Evolutionary conservation across 768 basidiomycete species (phyloP), one percentile per base, ranked within the genome.

Genomic region (Lactarius psammicola): DNA sequence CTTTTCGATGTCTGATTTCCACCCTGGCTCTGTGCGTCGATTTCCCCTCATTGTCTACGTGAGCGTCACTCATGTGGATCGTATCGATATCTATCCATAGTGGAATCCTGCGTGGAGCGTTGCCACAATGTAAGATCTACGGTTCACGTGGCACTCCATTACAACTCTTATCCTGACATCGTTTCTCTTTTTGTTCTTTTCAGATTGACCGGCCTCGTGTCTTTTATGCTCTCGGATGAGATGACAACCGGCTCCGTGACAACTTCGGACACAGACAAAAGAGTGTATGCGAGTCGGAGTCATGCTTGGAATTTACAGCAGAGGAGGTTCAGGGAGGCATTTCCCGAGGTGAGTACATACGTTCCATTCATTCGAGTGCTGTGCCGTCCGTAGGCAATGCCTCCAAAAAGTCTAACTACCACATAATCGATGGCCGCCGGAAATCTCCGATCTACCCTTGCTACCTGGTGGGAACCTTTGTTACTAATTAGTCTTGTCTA

Each of bases 31-130:
- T 15, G 92, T 93, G 71, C 75, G 90, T 84, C 5, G 11, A 40
- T 40, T 42, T 23, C 28, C 67, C 57, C 51, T 42, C 31, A 33
- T n/a, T 34, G 26, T 20, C 40, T 51, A 26, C 49, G 26, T 26
- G 23, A 36, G 18, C 38, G n/a, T 49, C 30, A 23, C 42, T 49
- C 40, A 63, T 26, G 5, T 56, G 57, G 58, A 60, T 42, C 66
- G n/a, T 30, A 38, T 57, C n/a, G 38, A 34, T 20, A 18, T 56
- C 13, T 38, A 13, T 34, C 55, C 17, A 17, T 66, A 94, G 90
- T 95, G 94, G 94, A 95, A 95, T 75, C 94, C 94, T 7, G 92
- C 94, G 1, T 96, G 94, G 94, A 93, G 90, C 72, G 92, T 95
- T 13, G 89, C 92, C 26, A 96, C 94, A 15, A 96, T 96, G 92